Conservation (phyloP, 2,329 filamentous ascomycete species). For the Cercospora zeae-maydis region DNA sequence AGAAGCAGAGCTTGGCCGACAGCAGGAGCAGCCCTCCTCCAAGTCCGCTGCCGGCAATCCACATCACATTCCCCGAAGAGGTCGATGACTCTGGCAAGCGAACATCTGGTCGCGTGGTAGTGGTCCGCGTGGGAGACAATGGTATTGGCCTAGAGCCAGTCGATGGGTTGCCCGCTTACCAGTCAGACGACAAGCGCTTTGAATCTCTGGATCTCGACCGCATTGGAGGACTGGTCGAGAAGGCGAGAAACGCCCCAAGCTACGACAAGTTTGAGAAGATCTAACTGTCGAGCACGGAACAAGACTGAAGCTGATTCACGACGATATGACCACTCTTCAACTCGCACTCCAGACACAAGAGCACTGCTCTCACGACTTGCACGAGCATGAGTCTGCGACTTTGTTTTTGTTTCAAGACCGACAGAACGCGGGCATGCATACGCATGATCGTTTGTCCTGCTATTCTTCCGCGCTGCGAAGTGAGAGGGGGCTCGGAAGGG, state of each 20-base stretch:
- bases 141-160: conserved; percentile 87
- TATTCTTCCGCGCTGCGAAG: background rate
- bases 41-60: conserved; percentile 86
- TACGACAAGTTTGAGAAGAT: conserved; percentile 19
- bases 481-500: background rate
- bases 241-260: conserved; percentile 45
- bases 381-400: conserved; percentile 20
- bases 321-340: conserved; percentile 25
- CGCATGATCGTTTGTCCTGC: background rate
- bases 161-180: conserved; percentile 77
- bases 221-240: conserved; percentile 92
- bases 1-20: conserved; percentile 73
- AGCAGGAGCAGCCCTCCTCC: conserved; percentile 72
- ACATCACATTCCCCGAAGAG: conserved; percentile 96
- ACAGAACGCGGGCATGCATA: background rate
- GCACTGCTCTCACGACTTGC: conserved; percentile 18
- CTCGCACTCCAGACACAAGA: conserved; percentile 16
- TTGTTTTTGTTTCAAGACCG: conserved; percentile 15
- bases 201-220: conserved; percentile 92
- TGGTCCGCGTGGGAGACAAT: conserved; percentile 85
- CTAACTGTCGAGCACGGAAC: conserved; percentile 9
- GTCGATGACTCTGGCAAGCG: conserved; percentile 76
- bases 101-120: conserved; percentile 81
- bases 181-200: conserved; percentile 74
- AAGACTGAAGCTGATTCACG: conserved; percentile 23